phyloP scores from a whole-genome alignment of 2,329 filamentous ascomycete genomes.

The Epichloe typhina region DNA sequence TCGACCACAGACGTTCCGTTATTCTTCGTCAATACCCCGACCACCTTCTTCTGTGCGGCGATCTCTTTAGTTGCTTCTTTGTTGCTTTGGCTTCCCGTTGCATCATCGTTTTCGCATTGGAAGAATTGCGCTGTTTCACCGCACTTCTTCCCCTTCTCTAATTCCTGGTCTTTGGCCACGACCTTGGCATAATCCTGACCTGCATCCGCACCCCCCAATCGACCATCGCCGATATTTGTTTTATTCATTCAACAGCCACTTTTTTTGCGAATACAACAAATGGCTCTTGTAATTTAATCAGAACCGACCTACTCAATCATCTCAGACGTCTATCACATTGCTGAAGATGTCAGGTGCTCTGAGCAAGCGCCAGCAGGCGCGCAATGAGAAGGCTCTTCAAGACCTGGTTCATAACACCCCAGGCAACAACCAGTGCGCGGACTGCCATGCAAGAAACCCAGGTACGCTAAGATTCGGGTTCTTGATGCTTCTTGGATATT shows the following conservation, averaged over 20 bases:
- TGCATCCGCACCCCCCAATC: neutral
- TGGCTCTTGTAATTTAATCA: neutral
- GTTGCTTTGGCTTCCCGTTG: neutral
- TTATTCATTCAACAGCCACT: neutral
- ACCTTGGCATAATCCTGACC: neutral
- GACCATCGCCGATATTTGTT: neutral
- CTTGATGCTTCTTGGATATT: neutral
- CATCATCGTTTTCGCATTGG: neutral
- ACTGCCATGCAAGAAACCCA: constrained; percentile 86
- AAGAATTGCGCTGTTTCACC: neutral
- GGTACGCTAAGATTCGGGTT: constrained; percentile 38
- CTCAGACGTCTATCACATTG: neutral
- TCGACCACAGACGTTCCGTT: neutral
- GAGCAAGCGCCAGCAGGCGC: constrained; percentile 94
- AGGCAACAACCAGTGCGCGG: constrained; percentile 88
- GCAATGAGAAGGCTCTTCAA: constrained; percentile 85
- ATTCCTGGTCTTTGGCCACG: neutral
- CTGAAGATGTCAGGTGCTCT: constrained; percentile 54
- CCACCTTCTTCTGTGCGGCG: neutral
- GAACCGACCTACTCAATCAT: neutral
- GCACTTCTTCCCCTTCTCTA: neutral
- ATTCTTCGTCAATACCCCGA: neutral
- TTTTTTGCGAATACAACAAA: neutral
- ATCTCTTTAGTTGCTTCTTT: neutral
- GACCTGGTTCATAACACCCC: constrained; percentile 72